Evolutionary conservation across 495 filamentous ascomycete genomes (phyloP), one percentile per base, ranked within the genome.

Genomic region (Aspergillus diversus): DNA sequence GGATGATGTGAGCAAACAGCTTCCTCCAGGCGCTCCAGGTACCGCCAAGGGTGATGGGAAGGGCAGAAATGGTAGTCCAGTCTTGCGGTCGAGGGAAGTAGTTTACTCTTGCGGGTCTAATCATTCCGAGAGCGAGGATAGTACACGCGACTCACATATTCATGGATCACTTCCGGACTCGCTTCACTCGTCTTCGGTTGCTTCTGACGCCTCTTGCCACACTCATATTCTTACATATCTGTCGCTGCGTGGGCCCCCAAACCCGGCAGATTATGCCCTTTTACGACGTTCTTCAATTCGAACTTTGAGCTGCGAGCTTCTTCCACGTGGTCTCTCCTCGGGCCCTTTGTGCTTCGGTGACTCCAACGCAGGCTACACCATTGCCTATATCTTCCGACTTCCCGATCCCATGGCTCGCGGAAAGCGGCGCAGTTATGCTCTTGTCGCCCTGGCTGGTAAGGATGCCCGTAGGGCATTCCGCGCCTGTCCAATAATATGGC

Each of bases 271-370:
- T n/a, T 97, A 92, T 73, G 90, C 93, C 17, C 85, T 93, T 32
- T 83, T 97, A 34, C 90, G 94, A 51, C 88, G 90, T 53, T 92
- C 92, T 7, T 94, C 89, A 60, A 85, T 97, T 64, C 90, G 92
- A 59, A 93, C 93, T 0, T 81, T 97, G 17, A 94, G 90, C 43
- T 89, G 90, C 64, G 93, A 97, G 69, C 88, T 88, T 4, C 86
- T 96, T 1, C 93, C 94, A 5, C 89, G 88, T 15, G 86, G 89
- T 57, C 83, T 88, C 21, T 86, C 87, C 1, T 87, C 87, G 15
- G 93, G 93, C 0, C 91, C 91, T 11, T 83, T 97, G 46, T 92
- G 91, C 67, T 97, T 97, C 65, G 92, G 92, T 31, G 93, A 97
- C 66, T 83, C 89, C 4, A 76, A 83, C 1, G 86, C 89, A 4